Conservation (phyloP, 2,329 filamentous ascomycete genomes). For the Cercospora janseana region DNA sequence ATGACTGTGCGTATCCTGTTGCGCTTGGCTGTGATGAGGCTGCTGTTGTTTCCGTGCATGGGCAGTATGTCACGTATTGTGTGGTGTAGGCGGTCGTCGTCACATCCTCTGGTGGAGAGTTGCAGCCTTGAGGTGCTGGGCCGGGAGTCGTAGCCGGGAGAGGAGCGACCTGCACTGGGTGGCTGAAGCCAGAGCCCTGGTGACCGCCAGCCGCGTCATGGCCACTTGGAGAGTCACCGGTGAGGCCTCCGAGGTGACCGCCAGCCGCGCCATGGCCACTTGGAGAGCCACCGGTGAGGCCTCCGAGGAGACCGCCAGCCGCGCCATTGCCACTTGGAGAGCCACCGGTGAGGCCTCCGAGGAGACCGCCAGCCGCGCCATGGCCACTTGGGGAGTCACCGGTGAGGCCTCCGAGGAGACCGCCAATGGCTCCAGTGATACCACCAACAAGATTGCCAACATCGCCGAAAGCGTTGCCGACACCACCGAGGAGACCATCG, state of each 20-base stretch:
- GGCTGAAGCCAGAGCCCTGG: too few relatives aligned
- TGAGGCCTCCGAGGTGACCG: too few relatives aligned
- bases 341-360: not conserved
- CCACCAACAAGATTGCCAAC: slow-evolving; percentile 1
- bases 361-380: not conserved
- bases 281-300: too few relatives aligned
- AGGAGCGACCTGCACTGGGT: too few relatives aligned
- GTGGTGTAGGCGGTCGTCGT: slow-evolving; percentile 16
- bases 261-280: not conserved
- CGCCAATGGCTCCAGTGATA: slow-evolving; percentile 1
- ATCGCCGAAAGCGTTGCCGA: slow-evolving; percentile 7
- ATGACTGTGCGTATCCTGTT: slow-evolving; percentile 11
- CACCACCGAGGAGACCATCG: slow-evolving; percentile 10
- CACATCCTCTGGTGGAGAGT: too few relatives aligned
- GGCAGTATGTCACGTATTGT: slow-evolving; percentile 17
- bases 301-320: too few relatives aligned
- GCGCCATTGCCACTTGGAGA: slow-evolving; percentile 8
- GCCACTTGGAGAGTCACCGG: slow-evolving; percentile 13
- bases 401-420: not conserved
- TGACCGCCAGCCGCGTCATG: too few relatives aligned
- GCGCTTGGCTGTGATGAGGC: slow-evolving; percentile 5
- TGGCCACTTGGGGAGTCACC: too few relatives aligned
- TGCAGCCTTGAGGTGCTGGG: too few relatives aligned
- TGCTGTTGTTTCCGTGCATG: slow-evolving; percentile 16
- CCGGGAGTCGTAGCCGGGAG: too few relatives aligned